Evolutionary conservation across 371 early-diverging fungal species (phyloP), one percentile per base, ranked within the genome.

Genomic region (Paraphysoderma sedebokerense): DNA sequence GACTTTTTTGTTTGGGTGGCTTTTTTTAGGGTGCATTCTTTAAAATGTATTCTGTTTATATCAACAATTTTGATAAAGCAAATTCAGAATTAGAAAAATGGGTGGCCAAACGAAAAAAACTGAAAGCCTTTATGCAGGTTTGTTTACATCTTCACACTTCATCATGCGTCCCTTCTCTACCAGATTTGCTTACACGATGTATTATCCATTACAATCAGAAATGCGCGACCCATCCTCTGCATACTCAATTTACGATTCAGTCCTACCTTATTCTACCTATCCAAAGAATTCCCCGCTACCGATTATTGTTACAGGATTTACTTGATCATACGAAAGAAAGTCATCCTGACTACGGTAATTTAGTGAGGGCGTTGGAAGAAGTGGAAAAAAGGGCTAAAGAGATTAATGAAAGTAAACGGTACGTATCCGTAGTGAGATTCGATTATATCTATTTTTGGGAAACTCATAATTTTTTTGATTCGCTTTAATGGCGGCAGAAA

Each of bases 271-370:
- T 85, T 19, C 57, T 82, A 31, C 88, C 88, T 0, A 74, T 87
- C 0, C 88, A 87, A 57, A 72, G 88, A 2, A 66, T 87, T 36
- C 84, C 82, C 2, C 76, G 86, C 32, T 85, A 85, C 58, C 69
- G 68, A 50, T 48, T 87, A 51, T 66, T 87, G 23, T 65, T 85
- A 12, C 67, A 74, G 32, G 74, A 79, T 37, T 54, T 87, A 17
- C 58, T 79, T 2, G 61, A 63, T 45, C 58, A 67, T 58, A 82
- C 85, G 0, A 68, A 70, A 13, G 41, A 44, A 3, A 59, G 52
- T 23, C 82, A 84, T 51, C 66, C 72, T 4, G 86, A 85, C 54
- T 66, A 72, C 35, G 59, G 57, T 26, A 54, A 59, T 15, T 63
- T 85, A 28, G 57, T 52, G 22, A 29, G 39, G 1, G 85, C 83